Evolutionary conservation across 106 monocot genomes (phyloP).

Genomic region (Dendrobium chrysotoxum): DNA sequence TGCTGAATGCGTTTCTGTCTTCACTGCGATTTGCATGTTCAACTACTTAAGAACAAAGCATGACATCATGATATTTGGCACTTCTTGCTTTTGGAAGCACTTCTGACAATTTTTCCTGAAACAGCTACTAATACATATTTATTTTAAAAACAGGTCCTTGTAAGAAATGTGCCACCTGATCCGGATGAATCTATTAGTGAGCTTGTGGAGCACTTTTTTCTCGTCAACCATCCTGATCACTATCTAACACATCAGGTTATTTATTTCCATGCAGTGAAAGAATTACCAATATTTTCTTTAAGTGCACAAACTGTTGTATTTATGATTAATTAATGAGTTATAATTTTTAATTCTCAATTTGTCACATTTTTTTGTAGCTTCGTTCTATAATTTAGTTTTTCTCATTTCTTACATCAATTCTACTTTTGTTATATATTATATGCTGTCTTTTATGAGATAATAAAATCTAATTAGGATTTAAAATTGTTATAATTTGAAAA

Average conservation of each 20-base stretch:
- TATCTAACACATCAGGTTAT: conserved; percentile 57
- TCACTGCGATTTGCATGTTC: too few relatives aligned
- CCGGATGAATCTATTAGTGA: conserved; percentile 59
- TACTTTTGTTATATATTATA: too few relatives aligned
- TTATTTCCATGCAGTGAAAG: neutral
- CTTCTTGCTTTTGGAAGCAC: neutral
- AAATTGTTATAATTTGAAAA: too few relatives aligned
- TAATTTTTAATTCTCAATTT: neutral
- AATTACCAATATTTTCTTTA: neutral
- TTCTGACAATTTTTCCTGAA: neutral
- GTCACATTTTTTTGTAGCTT: neutral
- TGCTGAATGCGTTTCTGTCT: too few relatives aligned
- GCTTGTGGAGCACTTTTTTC: conserved; percentile 64
- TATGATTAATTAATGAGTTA: neutral
- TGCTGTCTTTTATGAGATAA: neutral
- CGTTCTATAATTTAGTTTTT: neutral
- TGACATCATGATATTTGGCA: too few relatives aligned
- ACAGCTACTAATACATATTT: neutral
- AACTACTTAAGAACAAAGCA: too few relatives aligned
- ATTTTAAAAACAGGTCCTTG: conserved; percentile 40
- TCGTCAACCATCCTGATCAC: conserved; percentile 62
- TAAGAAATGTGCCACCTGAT: conserved; percentile 55
- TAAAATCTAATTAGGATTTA: neutral
- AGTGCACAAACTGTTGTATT: neutral
- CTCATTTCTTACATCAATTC: neutral